These are phyloP conservation scores for Huiozyma naganishii DNA, from an alignment of 805 yeast species.

Conservation along the genomic window DNA sequence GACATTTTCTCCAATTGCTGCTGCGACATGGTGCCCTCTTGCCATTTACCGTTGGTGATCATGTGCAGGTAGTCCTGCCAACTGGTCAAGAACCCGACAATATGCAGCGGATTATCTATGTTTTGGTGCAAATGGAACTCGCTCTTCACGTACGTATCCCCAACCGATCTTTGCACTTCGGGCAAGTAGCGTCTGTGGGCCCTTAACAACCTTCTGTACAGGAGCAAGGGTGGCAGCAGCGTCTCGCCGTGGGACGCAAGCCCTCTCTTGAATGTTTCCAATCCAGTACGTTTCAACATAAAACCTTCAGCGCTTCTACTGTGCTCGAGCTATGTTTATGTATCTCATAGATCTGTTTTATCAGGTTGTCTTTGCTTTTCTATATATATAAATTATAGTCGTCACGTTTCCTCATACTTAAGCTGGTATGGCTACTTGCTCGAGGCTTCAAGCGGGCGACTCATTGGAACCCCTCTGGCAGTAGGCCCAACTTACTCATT, in stretches of 20 bases:
- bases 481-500: slow-evolving; percentile 67
- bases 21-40: slow-evolving; percentile 48
- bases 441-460: too few species aligned
- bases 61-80: slow-evolving; percentile 80
- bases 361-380: not conserved
- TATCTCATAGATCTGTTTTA: too few species aligned
- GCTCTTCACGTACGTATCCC: slow-evolving; percentile 79
- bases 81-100: slow-evolving; percentile 82
- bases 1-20: slow-evolving; percentile 70
- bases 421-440: too few species aligned
- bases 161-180: slow-evolving; percentile 58
- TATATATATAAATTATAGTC: not conserved
- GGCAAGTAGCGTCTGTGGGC: slow-evolving; percentile 62
- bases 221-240: slow-evolving; percentile 68
- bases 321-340: too few species aligned
- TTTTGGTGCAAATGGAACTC: slow-evolving; percentile 80
- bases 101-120: slow-evolving; percentile 83
- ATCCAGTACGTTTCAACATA: too few species aligned
- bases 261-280: not conserved
- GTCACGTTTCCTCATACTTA: not conserved
- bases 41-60: slow-evolving; percentile 56
- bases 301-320: too few species aligned
- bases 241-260: slow-evolving; percentile 18
- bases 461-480: slow-evolving; percentile 27
- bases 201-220: slow-evolving; percentile 72